Conservation (phyloP, 2,329 filamentous ascomycete genomes). For the Fusarium tupiense region DNA sequence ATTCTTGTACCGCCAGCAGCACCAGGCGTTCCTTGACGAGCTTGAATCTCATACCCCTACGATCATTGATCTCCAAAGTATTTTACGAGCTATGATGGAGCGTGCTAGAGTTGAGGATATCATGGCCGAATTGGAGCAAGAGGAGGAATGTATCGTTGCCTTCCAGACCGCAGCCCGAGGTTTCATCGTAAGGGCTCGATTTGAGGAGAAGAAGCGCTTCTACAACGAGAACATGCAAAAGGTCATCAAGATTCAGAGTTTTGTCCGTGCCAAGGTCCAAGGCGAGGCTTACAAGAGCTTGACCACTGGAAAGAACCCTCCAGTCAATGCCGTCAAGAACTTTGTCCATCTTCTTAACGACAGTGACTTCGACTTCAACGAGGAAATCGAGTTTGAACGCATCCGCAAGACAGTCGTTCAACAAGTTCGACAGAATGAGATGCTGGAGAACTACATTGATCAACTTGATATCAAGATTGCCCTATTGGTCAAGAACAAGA, state of each 20-base stretch:
- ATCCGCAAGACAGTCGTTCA: conserved; percentile 96
- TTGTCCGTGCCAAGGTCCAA: conserved; percentile 92
- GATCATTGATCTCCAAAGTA: conserved; percentile 76
- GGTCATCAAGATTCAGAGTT: conserved; percentile 98
- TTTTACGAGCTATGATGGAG: conserved; percentile 81
- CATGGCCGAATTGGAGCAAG: conserved; percentile 80
- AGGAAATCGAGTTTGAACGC: conserved; percentile 96
- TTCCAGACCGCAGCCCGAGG: conserved; percentile 80
- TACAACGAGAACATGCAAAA: conserved; percentile 99
- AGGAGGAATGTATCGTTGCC: conserved; percentile 80
- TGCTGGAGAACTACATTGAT: conserved; percentile 97
- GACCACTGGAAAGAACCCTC: conserved; percentile 95
- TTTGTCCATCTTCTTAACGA: conserved; percentile 98
- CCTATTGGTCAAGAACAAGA: conserved; percentile 98
- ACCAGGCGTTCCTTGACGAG: conserved; percentile 71
- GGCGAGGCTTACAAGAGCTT: conserved; percentile 98
- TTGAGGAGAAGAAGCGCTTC: conserved; percentile 85
- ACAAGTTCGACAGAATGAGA: conserved; percentile 95
- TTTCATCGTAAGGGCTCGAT: conserved; percentile 76
- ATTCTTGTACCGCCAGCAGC: conserved; percentile 68
- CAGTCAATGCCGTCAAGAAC: conserved; percentile 95
- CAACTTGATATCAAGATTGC: conserved; percentile 99
- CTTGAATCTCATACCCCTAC: conserved; percentile 75
- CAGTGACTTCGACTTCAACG: conserved; percentile 98
- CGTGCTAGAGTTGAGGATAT: conserved; percentile 78